Percentiles rank a stretch among this genome's conserved stretches.
phyloP scores from a whole-genome alignment of 2,329 filamentous ascomycete genomes.

The Didymella lethalis region DNA sequence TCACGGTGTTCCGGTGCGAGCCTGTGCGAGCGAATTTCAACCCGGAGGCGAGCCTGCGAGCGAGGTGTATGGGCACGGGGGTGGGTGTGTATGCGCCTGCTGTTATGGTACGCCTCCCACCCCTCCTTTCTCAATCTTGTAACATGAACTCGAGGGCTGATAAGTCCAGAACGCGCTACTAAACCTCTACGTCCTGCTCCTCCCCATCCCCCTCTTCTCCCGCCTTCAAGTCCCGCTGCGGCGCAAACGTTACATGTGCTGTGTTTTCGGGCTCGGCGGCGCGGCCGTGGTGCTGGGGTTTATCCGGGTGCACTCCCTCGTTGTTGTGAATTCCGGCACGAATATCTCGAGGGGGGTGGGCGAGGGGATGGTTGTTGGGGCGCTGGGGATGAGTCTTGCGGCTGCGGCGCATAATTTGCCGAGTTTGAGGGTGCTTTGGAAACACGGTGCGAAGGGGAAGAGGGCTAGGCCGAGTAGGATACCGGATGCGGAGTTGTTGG shows the following conservation, averaged over 20 bases:
- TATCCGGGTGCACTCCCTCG: slow-evolving; percentile 12
- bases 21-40: slow-evolving; percentile 11
- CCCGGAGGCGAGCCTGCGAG: neutral
- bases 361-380: slow-evolving; percentile 13
- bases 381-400: slow-evolving; percentile 16
- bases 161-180: neutral
- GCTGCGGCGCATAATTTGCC: slow-evolving; percentile 14
- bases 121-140: no score
- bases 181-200: slow-evolving; percentile 3
- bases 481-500: neutral
- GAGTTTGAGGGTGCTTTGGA: slow-evolving; percentile 3
- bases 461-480: neutral
- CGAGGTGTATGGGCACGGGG: slow-evolving; percentile 10
- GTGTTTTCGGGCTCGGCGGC: slow-evolving; percentile 10
- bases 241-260: slow-evolving; percentile 4
- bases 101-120: neutral
- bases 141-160: no score
- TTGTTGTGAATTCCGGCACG: neutral
- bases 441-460: neutral
- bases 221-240: slow-evolving; percentile 8
- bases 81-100: neutral
- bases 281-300: slow-evolving; percentile 11
- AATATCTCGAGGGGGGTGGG: slow-evolving; percentile 3
- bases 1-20: slow-evolving; percentile 15
- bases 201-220: slow-evolving; percentile 6